Conservation (phyloP, 2,329 filamentous ascomycete genomes). For the Aspergillus flavus region DNA sequence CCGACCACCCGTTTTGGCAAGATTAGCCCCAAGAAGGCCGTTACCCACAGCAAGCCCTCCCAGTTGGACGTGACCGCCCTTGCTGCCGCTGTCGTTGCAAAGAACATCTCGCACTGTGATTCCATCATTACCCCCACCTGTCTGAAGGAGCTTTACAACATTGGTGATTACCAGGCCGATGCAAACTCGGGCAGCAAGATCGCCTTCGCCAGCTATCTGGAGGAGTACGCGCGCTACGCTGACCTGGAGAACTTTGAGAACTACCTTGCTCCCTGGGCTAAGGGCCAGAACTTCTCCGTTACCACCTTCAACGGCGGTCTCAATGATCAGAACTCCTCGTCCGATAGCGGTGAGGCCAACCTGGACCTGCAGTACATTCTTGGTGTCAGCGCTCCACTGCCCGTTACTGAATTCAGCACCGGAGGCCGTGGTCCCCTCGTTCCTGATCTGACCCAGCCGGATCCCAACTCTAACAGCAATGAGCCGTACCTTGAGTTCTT, state of each 20-base stretch:
- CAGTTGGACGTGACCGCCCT: slow-evolving; percentile 24
- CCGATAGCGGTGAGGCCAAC: slow-evolving; percentile 52
- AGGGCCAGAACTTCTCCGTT: slow-evolving; percentile 49
- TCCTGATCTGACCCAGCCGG: slow-evolving; percentile 52
- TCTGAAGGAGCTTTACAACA: slow-evolving; percentile 51
- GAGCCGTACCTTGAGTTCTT: slow-evolving; percentile 49
- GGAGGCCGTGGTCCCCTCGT: slow-evolving; percentile 50
- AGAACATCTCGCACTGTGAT: slow-evolving; percentile 43
- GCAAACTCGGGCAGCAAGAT: slow-evolving; percentile 41
- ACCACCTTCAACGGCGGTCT: slow-evolving; percentile 46
- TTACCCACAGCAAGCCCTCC: slow-evolving; percentile 25
- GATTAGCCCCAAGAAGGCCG: slow-evolving; percentile 32
- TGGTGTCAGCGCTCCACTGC: slow-evolving; percentile 47
- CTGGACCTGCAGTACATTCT: slow-evolving; percentile 55
- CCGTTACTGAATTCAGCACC: slow-evolving; percentile 52
- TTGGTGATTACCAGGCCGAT: slow-evolving; percentile 44
- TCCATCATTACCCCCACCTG: slow-evolving; percentile 50
- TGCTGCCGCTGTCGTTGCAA: slow-evolving; percentile 16
- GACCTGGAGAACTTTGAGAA: slow-evolving; percentile 47
- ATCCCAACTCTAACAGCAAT: slow-evolving; percentile 45
- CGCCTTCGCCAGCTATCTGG: slow-evolving; percentile 51
- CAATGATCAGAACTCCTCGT: slow-evolving; percentile 37
- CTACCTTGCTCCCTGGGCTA: slow-evolving; percentile 42
- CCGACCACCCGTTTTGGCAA: slow-evolving; percentile 48
- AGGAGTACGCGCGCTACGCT: slow-evolving; percentile 52